These are phyloP conservation scores for Diplodia scrobiculata DNA, from an alignment of 2,329 filamentous ascomycete genomes.

Conservation along the genomic window DNA sequence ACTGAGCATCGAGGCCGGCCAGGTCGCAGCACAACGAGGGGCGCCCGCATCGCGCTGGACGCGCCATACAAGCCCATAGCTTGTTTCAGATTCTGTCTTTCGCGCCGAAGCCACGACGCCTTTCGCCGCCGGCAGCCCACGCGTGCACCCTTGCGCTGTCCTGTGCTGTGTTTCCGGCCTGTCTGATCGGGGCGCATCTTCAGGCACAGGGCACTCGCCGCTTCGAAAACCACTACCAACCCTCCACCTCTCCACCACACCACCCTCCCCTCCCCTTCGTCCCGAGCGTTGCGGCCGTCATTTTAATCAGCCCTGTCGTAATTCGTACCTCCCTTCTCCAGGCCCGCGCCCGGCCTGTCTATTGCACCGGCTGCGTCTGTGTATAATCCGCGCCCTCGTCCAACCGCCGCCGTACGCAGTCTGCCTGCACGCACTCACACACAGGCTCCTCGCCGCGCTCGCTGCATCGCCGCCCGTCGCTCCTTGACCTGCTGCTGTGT, in stretches of 20 bases:
- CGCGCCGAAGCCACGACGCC: constrained; percentile 24
- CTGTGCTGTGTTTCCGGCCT: constrained; percentile 19
- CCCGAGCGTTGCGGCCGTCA: constrained; percentile 26
- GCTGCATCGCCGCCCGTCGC: constrained; percentile 21
- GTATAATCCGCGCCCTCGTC: constrained; percentile 26
- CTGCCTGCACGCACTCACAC: background rate
- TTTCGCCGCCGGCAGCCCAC: constrained; percentile 13
- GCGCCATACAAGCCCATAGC: constrained; percentile 3
- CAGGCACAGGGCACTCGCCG: constrained; percentile 19
- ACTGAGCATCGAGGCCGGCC: background rate
- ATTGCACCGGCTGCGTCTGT: constrained; percentile 22
- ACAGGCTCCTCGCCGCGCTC: constrained; percentile 6
- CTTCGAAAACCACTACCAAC: constrained; percentile 8
- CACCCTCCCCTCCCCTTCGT: constrained; percentile 13
- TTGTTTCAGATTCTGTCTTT: constrained; percentile 21
- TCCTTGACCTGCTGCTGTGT: constrained; percentile 25
- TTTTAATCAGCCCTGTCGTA: constrained; percentile 28
- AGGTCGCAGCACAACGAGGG: background rate
- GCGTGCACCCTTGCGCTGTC: constrained; percentile 18
- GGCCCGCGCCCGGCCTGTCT: constrained; percentile 23
- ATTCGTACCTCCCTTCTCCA: constrained; percentile 28
- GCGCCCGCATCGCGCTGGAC: constrained; percentile 11
- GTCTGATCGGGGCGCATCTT: constrained; percentile 18
- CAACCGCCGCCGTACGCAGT: constrained; percentile 6
- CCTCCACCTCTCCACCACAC: constrained; percentile 2